Percentiles rank a stretch among this genome's conserved stretches.
Evolutionary conservation across 2,329 filamentous ascomycete species (phyloP).

Genomic region (Fusarium devonianum): DNA sequence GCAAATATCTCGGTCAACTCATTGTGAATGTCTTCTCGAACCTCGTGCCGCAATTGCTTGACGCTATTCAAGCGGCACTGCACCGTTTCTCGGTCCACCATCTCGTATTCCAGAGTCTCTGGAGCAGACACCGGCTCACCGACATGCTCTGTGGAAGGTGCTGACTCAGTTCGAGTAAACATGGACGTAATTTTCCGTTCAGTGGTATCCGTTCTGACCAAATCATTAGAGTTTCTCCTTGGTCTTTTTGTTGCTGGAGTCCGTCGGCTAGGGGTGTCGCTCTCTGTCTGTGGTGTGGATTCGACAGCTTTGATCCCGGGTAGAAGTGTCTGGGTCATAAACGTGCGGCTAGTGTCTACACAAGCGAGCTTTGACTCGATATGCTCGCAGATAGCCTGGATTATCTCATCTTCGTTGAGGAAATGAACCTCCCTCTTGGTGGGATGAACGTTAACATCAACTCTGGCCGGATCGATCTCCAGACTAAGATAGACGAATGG

Average conservation of each 20-base stretch:
- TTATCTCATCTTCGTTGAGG: conserved; percentile 95
- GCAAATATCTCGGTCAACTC: conserved; percentile 87
- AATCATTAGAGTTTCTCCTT: conserved; percentile 68
- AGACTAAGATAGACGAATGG: conserved; percentile 93
- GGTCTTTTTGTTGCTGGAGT: conserved; percentile 50
- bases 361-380: conserved; percentile 80
- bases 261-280: conserved; percentile 44
- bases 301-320: conserved; percentile 62
- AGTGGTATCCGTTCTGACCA: conserved; percentile 88
- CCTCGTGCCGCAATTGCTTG: conserved; percentile 80
- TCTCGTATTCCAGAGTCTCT: conserved; percentile 73
- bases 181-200: conserved; percentile 96
- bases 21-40: conserved; percentile 83
- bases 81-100: conserved; percentile 71
- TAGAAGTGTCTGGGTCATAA: conserved; percentile 90
- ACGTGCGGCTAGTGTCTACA: conserved; percentile 92
- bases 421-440: conserved; percentile 98
- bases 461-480: conserved; percentile 88
- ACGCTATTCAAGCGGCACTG: conserved; percentile 82
- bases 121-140: conserved; percentile 48
- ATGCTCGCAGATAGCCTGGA: conserved; percentile 81
- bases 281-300: conserved; percentile 37
- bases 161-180: conserved; percentile 65
- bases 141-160: conserved; percentile 25
- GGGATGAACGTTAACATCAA: conserved; percentile 97